Evolutionary conservation across 441 rosid species (phyloP), one percentile per base, ranked within the genome.

Genomic region (Kokia cookei): DNA sequence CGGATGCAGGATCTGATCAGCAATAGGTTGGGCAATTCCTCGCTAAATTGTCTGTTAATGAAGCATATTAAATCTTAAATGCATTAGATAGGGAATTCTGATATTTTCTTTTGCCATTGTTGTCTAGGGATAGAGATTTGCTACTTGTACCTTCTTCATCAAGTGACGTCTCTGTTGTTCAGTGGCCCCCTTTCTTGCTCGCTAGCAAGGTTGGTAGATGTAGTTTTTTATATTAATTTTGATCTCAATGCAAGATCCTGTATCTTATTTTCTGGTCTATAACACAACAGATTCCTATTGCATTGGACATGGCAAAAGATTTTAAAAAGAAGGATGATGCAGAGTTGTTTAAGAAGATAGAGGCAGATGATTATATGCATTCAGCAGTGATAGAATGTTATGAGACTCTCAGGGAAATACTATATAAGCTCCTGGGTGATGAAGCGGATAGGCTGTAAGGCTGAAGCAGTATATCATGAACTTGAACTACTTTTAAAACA

Each of bases 261-360:
- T 54, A 43, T 76, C 73, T 71, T 72, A 50, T 47, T 61, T 37
- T 53, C 63, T 70, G 76, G 50, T 77, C 75, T 81, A 68, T 73
- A 42, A 75, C 74, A 62, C 59, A 77, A 72, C 75, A 96, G 99
- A 93, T 96, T 84, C 98, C 96, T 42, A 94, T 94, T 79, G 99
- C 99, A 75, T 78, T 96, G 81, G 98, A 94, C 89, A 93, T 91
- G 97, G 98, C 98, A 78, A 96, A 92, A 83, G 98, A 96, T 83
- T 93, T 91, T 81, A 92, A 81, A 79, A 93, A 88, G 65, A 88
- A 82, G 78, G 94, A 87, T 47, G 98, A 91, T 50, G 86, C 60
- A 3, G 95, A 91, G 43, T 86, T 96, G 68, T 88, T 89, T 77
- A 96, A 76, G 90, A 96, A 85, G 89, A 94, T 96, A 78, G 77